Percentiles rank a stretch among this genome's conserved stretches.
Conservation (phyloP, 306 rosid genomes). For the Inga leiocalycina region DNA sequence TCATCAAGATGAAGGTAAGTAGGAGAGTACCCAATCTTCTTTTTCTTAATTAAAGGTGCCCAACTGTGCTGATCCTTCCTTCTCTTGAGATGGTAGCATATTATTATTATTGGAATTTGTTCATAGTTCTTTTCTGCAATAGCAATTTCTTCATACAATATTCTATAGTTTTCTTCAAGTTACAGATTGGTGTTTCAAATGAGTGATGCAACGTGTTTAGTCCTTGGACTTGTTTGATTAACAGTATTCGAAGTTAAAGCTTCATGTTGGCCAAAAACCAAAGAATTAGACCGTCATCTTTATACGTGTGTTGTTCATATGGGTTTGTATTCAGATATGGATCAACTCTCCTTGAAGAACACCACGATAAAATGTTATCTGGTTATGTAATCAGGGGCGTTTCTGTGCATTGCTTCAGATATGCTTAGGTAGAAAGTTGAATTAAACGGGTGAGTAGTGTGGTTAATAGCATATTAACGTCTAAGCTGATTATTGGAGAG, state of each 20-base stretch:
- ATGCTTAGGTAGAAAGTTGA: neutral
- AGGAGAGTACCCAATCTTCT: neutral
- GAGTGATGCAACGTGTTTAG: constrained; percentile 25
- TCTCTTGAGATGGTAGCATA: neutral
- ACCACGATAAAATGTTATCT: neutral
- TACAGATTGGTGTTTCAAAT: constrained; percentile 17
- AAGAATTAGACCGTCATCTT: neutral
- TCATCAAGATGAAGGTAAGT: constrained; percentile 46
- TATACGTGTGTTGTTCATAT: neutral
- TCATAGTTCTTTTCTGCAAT: constrained; percentile 14
- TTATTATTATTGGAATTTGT: neutral
- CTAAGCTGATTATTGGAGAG: constrained; percentile 1
- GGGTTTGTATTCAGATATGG: constrained; percentile 5
- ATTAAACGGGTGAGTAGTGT: neutral
- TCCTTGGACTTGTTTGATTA: constrained; percentile 19
- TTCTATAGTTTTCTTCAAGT: constrained; percentile 29
- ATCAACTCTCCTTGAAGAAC: neutral
- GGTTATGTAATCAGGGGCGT: neutral
- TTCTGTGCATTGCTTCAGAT: constrained; percentile 10
- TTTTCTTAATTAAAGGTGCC: neutral
- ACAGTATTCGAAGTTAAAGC: neutral
- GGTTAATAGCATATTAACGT: constrained; percentile 4
- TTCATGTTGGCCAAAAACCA: neutral
- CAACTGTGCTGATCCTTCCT: neutral
- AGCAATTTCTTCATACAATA: constrained; percentile 20